These are phyloP conservation scores for Sphagnum tenellum DNA, from an alignment of 225 moss, liverwort and hornwort genomes.

Conservation along the genomic window DNA sequence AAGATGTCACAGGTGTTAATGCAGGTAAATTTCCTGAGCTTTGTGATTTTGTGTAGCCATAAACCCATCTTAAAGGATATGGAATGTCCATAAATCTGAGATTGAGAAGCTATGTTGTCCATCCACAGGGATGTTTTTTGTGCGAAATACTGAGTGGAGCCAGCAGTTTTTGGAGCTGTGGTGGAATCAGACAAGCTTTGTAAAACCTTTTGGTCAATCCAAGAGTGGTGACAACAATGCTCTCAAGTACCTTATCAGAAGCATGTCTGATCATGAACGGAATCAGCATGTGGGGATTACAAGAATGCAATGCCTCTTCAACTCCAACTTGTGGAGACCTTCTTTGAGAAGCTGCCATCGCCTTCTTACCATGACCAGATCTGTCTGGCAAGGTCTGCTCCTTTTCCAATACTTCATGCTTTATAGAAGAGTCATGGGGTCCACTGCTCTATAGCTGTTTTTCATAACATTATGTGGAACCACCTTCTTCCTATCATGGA, in stretches of 20 bases:
- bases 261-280: slow-evolving; percentile 70
- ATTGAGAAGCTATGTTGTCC: not conserved
- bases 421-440: no score
- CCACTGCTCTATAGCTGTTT: no score
- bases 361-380: slow-evolving; percentile 53
- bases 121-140: slow-evolving; percentile 87
- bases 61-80: not conserved
- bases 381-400: slow-evolving; percentile 71
- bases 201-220: slow-evolving; percentile 81
- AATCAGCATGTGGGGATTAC: slow-evolving; percentile 78
- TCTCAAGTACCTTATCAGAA: slow-evolving; percentile 57
- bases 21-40: slow-evolving; percentile 39
- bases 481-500: no score
- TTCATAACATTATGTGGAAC: no score
- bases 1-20: slow-evolving; percentile 93
- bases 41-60: not conserved
- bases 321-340: slow-evolving; percentile 98
- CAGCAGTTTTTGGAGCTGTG: slow-evolving; percentile 75
- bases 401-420: not conserved
- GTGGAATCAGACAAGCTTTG: slow-evolving; percentile 91
- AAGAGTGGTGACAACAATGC: slow-evolving; percentile 97
- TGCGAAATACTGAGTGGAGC: slow-evolving; percentile 94
- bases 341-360: slow-evolving; percentile 80
- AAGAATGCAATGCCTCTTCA: slow-evolving; percentile 92
- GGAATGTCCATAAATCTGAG: not conserved